A percentile compares a stretch with the other conserved stretches of the same genome.
phyloP scores from a whole-genome alignment of 2,329 filamentous ascomycete genomes.

The Fusarium bactridioides region DNA sequence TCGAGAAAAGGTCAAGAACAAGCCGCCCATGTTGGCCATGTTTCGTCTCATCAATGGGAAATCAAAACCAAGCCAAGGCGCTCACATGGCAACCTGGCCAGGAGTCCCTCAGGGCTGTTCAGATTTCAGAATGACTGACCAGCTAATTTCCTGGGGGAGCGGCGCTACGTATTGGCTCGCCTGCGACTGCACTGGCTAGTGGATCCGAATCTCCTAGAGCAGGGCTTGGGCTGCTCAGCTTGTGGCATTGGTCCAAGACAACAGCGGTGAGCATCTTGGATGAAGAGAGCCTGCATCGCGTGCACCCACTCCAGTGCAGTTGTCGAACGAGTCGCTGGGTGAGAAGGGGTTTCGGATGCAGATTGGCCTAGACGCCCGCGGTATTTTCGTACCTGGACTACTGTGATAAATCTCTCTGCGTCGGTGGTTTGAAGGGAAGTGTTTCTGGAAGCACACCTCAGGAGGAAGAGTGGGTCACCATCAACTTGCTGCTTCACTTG shows the following conservation, averaged over 20 bases:
- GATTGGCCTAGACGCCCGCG: slow-evolving; percentile 17
- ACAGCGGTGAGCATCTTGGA: slow-evolving; percentile 37
- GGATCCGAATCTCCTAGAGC: slow-evolving; percentile 38
- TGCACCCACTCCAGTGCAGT: slow-evolving; percentile 33
- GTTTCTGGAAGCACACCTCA: slow-evolving; percentile 43
- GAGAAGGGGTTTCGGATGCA: slow-evolving; percentile 35
- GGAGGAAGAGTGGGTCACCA: slow-evolving; percentile 22
- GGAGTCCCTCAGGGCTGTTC: slow-evolving; percentile 21
- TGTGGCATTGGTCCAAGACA: slow-evolving; percentile 32
- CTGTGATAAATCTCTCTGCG: slow-evolving; percentile 21
- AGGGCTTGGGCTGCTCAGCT: slow-evolving; percentile 32
- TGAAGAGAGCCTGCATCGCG: slow-evolving; percentile 17
- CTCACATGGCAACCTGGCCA: slow-evolving; percentile 36
- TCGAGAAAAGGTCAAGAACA: background rate
- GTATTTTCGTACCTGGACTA: slow-evolving; percentile 32
- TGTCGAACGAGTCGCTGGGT: slow-evolving; percentile 32
- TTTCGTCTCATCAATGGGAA: slow-evolving; percentile 19
- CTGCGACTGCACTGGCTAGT: slow-evolving; percentile 29
- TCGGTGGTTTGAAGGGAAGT: slow-evolving; percentile 14
- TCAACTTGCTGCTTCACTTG: slow-evolving; percentile 13
- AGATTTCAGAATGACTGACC: slow-evolving; percentile 27
- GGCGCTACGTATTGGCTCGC: slow-evolving; percentile 34
- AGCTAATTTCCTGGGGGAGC: slow-evolving; percentile 39
- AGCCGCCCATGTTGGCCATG: slow-evolving; percentile 13
- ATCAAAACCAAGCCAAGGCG: slow-evolving; percentile 5